phyloP scores from a whole-genome alignment of 495 filamentous ascomycete genomes.

The Podospora appendiculata region DNA sequence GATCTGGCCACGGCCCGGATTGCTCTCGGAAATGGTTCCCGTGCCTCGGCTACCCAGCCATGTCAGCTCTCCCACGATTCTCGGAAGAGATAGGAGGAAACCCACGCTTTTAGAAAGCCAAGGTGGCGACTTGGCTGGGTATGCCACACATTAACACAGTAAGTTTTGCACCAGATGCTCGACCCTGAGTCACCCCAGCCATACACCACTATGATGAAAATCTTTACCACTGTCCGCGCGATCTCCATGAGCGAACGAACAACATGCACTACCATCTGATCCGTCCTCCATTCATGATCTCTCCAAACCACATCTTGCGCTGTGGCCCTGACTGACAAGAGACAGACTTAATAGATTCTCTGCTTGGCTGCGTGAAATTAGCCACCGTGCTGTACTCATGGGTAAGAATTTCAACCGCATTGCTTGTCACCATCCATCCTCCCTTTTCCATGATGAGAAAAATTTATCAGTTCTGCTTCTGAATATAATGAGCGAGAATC shows the following conservation, averaged over 20 bases:
- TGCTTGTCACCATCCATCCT: not conserved
- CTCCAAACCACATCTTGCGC: slow-evolving; percentile 2
- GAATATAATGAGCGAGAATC: slow-evolving; percentile 73
- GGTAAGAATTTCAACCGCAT: slow-evolving; percentile 9
- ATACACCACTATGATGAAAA: slow-evolving; percentile 46
- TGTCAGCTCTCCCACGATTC: no score
- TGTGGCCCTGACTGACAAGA: slow-evolving; percentile 10
- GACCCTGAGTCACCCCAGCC: not conserved
- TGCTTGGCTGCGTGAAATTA: not conserved
- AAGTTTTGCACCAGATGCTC: not conserved
- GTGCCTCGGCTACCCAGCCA: no score
- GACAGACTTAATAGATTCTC: slow-evolving; percentile 3
- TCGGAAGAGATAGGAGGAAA: no score
- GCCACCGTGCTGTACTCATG: not conserved
- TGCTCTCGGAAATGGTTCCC: no score
- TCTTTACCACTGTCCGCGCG: slow-evolving; percentile 46
- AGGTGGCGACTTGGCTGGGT: not conserved
- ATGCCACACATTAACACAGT: not conserved
- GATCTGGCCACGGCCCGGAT: no score
- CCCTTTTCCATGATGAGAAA: slow-evolving; percentile 64
- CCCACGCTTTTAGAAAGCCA: no score
- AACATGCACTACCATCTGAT: slow-evolving; percentile 99
- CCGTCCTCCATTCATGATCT: slow-evolving; percentile 12
- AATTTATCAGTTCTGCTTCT: slow-evolving; percentile 92
- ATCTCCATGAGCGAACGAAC: slow-evolving; percentile 81